Conservation (phyloP, 208 protist species). For the Leishmania amazonensis region DNA sequence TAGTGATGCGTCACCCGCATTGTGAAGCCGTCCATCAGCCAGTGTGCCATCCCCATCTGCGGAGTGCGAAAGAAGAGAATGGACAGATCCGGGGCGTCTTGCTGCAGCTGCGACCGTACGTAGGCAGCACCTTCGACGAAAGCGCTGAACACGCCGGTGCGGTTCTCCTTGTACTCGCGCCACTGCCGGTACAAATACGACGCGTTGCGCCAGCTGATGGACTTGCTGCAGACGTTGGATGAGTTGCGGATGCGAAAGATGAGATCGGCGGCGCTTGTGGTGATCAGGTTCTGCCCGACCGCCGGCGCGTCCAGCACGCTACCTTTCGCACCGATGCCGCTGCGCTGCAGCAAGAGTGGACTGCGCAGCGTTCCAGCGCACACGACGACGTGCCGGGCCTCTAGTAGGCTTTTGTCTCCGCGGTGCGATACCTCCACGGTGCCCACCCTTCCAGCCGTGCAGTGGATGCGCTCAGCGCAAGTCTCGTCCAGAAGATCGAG, state of each 20-base stretch:
- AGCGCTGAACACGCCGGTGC: constrained; percentile 60
- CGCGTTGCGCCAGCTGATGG: constrained; percentile 60
- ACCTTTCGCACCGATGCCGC: constrained; percentile 52
- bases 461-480: constrained; percentile 38
- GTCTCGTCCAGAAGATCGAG: constrained; percentile 41
- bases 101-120: constrained; percentile 46
- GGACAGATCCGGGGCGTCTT: constrained; percentile 45
- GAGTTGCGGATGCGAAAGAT: constrained; percentile 45
- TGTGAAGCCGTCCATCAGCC: constrained; percentile 58
- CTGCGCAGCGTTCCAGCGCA: constrained; percentile 57
- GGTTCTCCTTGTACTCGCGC: constrained; percentile 73
- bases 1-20: constrained; percentile 76
- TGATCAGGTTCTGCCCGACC: constrained; percentile 73
- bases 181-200: constrained; percentile 63
- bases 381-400: constrained; percentile 37
- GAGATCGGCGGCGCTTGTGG: constrained; percentile 43
- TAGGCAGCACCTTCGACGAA: constrained; percentile 62
- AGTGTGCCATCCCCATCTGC: constrained; percentile 43
- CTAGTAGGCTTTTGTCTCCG: constrained; percentile 3
- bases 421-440: constrained; percentile 26
- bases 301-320: constrained; percentile 38
- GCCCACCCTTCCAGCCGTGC: constrained; percentile 21
- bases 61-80: constrained; percentile 66
- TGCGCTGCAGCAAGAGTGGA: constrained; percentile 63
- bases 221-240: constrained; percentile 52